phyloP scores from a whole-genome alignment of 352 stramenopile genomes.

The Globisporangium okanoganense region DNA sequence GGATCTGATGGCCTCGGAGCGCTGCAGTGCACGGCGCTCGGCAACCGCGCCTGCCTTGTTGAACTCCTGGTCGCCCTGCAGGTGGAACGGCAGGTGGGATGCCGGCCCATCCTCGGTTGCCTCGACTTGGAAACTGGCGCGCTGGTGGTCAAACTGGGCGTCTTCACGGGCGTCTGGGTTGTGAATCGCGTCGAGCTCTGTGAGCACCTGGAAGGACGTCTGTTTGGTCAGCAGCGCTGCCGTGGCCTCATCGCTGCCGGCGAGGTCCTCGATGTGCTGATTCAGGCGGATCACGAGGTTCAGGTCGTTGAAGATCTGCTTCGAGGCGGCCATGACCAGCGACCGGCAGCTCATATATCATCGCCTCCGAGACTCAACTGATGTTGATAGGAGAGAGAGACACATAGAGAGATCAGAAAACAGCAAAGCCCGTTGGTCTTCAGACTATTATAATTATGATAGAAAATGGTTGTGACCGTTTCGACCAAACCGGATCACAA shows the following conservation, averaged over 20 bases:
- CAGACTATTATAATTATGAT: too few relatives aligned
- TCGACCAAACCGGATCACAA: too few relatives aligned
- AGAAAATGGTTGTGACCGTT: too few relatives aligned
- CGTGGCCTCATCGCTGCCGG: slow-evolving; percentile 15
- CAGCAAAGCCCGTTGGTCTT: too few relatives aligned
- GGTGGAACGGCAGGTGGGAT: slow-evolving; percentile 59
- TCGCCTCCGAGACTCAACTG: not conserved
- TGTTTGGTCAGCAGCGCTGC: slow-evolving; percentile 29
- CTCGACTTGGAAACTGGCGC: slow-evolving; percentile 22
- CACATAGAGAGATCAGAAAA: not conserved
- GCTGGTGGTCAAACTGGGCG: slow-evolving; percentile 72
- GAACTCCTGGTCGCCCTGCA: slow-evolving; percentile 67
- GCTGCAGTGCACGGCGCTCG: slow-evolving; percentile 47
- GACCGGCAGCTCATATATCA: not conserved
- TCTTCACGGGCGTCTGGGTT: slow-evolving; percentile 39
- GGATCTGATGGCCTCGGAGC: slow-evolving; percentile 34
- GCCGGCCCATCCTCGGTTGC: not conserved
- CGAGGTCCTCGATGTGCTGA: slow-evolving; percentile 56
- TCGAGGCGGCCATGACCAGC: slow-evolving; percentile 20
- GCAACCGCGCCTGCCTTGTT: slow-evolving; percentile 57
- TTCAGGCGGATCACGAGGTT: slow-evolving; percentile 67
- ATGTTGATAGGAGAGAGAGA: not conserved
- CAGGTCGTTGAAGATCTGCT: slow-evolving; percentile 73
- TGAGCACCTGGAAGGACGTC: slow-evolving; percentile 74
- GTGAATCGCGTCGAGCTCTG: slow-evolving; percentile 43